Conservation (phyloP, 2,329 filamentous ascomycete genomes). For the Onygena corvina region DNA sequence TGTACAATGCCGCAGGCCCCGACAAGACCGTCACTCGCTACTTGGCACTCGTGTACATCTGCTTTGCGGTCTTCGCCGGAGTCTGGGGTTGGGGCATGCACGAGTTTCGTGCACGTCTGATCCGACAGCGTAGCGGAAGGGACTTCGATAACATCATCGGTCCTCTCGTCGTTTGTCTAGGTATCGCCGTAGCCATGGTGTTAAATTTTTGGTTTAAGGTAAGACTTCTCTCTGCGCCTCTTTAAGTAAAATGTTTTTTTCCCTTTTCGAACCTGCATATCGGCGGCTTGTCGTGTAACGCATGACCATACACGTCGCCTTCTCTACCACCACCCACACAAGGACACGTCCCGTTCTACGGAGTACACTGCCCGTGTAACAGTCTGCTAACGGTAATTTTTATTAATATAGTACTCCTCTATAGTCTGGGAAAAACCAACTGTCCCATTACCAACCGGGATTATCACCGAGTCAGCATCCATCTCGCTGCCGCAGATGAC, state of each 20-base stretch:
- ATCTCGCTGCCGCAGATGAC: neutral
- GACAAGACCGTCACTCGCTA: conserved; percentile 59
- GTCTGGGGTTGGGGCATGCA: conserved; percentile 82
- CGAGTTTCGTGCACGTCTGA: conserved; percentile 62
- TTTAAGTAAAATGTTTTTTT: neutral
- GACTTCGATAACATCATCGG: conserved; percentile 87
- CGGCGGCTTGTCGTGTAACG: neutral
- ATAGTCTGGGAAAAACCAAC: conserved; percentile 14
- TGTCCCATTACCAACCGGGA: neutral
- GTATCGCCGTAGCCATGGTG: conserved; percentile 64
- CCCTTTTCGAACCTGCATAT: neutral
- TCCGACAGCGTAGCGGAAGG: conserved; percentile 71
- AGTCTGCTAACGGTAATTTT: neutral
- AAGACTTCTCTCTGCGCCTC: conserved; percentile 11
- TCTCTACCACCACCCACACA: neutral
- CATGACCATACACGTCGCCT: neutral
- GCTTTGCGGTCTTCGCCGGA: conserved; percentile 70
- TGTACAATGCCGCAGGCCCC: conserved; percentile 78
- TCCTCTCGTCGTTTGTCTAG: conserved; percentile 68
- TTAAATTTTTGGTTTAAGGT: conserved; percentile 80
- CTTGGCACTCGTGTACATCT: conserved; percentile 72
- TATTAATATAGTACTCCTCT: conserved; percentile 20
- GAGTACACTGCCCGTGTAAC: neutral
- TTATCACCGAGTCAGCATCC: neutral
- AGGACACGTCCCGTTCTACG: neutral